phyloP scores from a whole-genome alignment of 331 rosid genomes.

The Quercus phellos region DNA sequence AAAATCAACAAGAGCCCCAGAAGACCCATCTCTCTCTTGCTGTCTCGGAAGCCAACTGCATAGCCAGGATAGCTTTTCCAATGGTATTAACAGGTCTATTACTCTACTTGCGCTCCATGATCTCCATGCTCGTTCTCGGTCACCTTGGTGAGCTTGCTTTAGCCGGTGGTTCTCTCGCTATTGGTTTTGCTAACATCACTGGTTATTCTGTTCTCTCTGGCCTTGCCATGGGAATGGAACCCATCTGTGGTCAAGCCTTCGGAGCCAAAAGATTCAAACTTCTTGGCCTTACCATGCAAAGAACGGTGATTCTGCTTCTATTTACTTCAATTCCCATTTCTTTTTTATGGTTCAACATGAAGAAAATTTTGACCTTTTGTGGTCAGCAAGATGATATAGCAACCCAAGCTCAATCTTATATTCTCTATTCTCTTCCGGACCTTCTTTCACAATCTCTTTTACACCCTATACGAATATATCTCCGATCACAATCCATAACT shows the following conservation, averaged over 20 bases:
- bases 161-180: slow-evolving; percentile 75
- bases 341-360: slow-evolving; percentile 60
- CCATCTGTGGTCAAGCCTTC: slow-evolving; percentile 80
- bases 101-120: slow-evolving; percentile 67
- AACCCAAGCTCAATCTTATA: slow-evolving; percentile 47
- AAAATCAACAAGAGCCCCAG: neutral
- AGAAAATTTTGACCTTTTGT: slow-evolving; percentile 38
- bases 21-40: slow-evolving; percentile 26
- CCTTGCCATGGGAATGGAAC: slow-evolving; percentile 89
- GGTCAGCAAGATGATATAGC: slow-evolving; percentile 64
- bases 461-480: slow-evolving; percentile 70
- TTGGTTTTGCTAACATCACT: slow-evolving; percentile 76
- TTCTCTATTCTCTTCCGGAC: slow-evolving; percentile 63
- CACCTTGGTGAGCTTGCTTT: slow-evolving; percentile 58
- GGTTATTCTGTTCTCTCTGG: slow-evolving; percentile 77
- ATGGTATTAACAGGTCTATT: slow-evolving; percentile 62
- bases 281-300: slow-evolving; percentile 52
- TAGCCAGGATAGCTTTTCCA: slow-evolving; percentile 47
- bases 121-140: slow-evolving; percentile 85
- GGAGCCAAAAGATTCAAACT: slow-evolving; percentile 77
- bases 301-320: slow-evolving; percentile 54
- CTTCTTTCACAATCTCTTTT: slow-evolving; percentile 57
- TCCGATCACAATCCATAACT: slow-evolving; percentile 61
- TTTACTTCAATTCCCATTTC: slow-evolving; percentile 47
- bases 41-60: slow-evolving; percentile 43